These are phyloP conservation scores for Thelonectria olida DNA, from an alignment of 2,329 filamentous ascomycete species.

Conservation along the genomic window DNA sequence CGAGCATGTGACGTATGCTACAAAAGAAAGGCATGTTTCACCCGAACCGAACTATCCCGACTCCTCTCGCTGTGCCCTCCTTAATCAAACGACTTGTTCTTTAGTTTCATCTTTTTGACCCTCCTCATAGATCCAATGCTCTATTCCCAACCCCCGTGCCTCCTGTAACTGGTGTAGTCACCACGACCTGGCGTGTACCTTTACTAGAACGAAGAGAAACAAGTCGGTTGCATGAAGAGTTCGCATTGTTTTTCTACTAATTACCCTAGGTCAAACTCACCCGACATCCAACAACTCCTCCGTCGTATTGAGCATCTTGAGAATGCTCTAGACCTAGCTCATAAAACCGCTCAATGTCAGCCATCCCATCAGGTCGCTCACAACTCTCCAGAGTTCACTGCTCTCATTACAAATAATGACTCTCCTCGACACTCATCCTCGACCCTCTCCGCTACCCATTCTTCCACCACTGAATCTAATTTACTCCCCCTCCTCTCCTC, in stretches of 20 bases:
- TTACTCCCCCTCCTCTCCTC: not conserved
- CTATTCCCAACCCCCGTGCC: conserved; percentile 23
- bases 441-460: not conserved
- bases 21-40: conserved; percentile 16
- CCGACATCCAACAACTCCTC: conserved; percentile 32
- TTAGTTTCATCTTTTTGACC: too few species aligned
- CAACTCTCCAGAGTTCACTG: conserved; percentile 1
- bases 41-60: not conserved
- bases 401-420: not conserved
- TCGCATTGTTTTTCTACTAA: not conserved
- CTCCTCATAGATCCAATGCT: conserved; percentile 33
- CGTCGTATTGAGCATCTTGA: conserved; percentile 31
- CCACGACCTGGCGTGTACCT: conserved; percentile 33
- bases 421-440: not conserved
- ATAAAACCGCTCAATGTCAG: too few species aligned
- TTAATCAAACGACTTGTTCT: not conserved
- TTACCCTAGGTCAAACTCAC: conserved; percentile 19
- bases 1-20: conserved; percentile 17
- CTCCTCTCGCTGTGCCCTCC: not conserved
- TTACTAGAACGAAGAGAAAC: conserved; percentile 32
- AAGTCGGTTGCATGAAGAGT: conserved; percentile 15
- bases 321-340: conserved; percentile 20
- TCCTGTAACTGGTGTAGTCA: conserved; percentile 37
- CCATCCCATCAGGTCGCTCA: too few species aligned
- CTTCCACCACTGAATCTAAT: not conserved